Conservation (phyloP, 1,139 yeast genomes). For the Arxiozyma heterogenica region DNA sequence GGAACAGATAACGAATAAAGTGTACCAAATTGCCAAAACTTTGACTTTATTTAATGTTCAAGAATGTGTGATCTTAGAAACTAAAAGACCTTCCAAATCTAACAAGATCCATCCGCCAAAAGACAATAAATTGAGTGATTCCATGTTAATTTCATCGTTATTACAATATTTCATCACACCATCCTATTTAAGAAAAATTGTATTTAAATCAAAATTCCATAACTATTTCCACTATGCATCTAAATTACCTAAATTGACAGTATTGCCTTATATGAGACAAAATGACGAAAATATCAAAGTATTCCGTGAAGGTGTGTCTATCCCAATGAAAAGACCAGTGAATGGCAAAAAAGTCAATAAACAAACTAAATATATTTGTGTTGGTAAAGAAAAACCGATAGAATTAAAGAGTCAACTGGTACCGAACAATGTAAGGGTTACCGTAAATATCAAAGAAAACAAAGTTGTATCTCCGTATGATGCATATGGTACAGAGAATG, state of each 20-base stretch:
- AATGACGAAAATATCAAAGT: conserved; percentile 26
- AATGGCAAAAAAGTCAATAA: conserved; percentile 38
- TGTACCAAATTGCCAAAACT: conserved; percentile 72
- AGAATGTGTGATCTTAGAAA: conserved; percentile 55
- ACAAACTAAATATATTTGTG: conserved; percentile 62
- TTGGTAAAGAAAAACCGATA: conserved; percentile 53
- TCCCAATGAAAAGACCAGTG: conserved; percentile 43
- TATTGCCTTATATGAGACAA: conserved; percentile 59
- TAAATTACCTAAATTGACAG: conserved; percentile 61
- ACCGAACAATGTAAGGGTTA: conserved; percentile 73
- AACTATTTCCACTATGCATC: conserved; percentile 55
- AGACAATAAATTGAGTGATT: conserved; percentile 27
- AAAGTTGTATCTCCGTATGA: conserved; percentile 61
- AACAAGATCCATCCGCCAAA: not conserved
- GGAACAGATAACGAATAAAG: conserved; percentile 62
- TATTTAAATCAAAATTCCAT: conserved; percentile 42
- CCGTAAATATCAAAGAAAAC: conserved; percentile 56
- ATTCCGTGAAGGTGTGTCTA: conserved; percentile 62
- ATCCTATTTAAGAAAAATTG: conserved; percentile 59
- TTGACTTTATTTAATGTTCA: conserved; percentile 60
- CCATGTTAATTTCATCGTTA: conserved; percentile 56
- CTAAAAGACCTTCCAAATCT: conserved; percentile 10
- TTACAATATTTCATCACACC: conserved; percentile 83
- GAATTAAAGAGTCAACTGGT: conserved; percentile 54
- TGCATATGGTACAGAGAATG: conserved; percentile 50